Conservation (phyloP, 768 basidiomycete genomes). For the Steccherinum ochraceum region DNA sequence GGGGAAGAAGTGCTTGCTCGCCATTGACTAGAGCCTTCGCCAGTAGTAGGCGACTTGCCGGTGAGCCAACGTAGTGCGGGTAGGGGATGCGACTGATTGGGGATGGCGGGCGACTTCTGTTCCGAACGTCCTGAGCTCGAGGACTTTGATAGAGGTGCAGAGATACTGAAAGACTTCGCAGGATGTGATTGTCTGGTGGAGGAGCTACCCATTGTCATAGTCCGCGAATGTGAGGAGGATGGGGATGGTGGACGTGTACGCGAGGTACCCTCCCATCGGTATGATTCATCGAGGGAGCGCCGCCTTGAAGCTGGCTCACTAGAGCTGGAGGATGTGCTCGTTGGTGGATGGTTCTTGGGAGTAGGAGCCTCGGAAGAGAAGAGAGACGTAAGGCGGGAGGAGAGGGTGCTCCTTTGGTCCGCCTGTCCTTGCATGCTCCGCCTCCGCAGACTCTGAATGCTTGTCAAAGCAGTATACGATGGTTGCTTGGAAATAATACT, state of each 20-base stretch:
- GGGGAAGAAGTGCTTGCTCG: constrained; percentile 13
- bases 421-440: neutral
- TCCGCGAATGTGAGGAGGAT: neutral
- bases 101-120: neutral
- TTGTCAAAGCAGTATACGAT: no score
- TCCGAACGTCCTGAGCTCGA: neutral
- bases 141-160: neutral
- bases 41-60: constrained; percentile 22
- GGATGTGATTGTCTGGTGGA: neutral
- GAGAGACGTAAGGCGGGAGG: constrained; percentile 6
- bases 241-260: constrained; percentile 13
- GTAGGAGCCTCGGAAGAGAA: neutral
- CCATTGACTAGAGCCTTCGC: constrained; percentile 8
- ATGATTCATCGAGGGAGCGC: constrained; percentile 1
- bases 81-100: constrained; percentile 5
- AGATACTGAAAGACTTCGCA: constrained; percentile 6
- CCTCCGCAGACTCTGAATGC: neutral
- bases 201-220: neutral
- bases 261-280: constrained; percentile 1
- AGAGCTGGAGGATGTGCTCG: neutral
- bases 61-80: constrained; percentile 43
- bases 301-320: constrained; percentile 9
- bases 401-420: constrained; percentile 4
- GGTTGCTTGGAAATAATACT: no score
- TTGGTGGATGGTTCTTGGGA: neutral